phyloP scores from a whole-genome alignment of 2,329 filamentous ascomycete genomes.

The Cadophora sp. region DNA sequence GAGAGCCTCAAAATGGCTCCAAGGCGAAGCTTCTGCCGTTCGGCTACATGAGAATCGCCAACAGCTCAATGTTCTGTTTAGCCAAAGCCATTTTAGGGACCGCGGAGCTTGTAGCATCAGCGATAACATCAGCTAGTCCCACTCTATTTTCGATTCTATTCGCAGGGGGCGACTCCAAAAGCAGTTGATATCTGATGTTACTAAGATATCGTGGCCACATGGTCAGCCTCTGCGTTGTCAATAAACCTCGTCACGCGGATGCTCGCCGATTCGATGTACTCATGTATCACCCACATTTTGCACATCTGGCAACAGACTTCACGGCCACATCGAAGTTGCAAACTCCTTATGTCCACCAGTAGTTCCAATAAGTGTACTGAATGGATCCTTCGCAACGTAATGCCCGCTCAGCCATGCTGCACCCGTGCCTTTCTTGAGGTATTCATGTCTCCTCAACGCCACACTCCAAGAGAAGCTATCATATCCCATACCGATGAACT shows the following conservation, averaged over 20 bases:
- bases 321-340: slow-evolving; percentile 37
- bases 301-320: neutral
- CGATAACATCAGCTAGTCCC: too few species aligned
- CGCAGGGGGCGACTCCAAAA: neutral
- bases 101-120: too few species aligned
- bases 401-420: slow-evolving; percentile 25
- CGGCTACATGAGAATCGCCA: too few species aligned
- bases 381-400: slow-evolving; percentile 33
- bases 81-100: too few species aligned
- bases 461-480: slow-evolving; percentile 55
- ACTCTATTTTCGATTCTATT: too few species aligned
- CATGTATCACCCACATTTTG: neutral
- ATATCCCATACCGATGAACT: slow-evolving; percentile 51
- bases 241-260: neutral
- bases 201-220: neutral
- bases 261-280: neutral
- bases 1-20: too few species aligned
- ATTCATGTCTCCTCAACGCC: slow-evolving; percentile 43
- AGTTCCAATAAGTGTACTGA: slow-evolving; percentile 35
- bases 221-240: neutral
- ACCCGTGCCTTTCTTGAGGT: slow-evolving; percentile 14
- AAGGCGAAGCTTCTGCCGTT: too few species aligned
- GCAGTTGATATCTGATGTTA: neutral
- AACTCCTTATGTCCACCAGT: slow-evolving; percentile 31
- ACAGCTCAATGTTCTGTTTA: too few species aligned